Evolutionary conservation across 805 yeast species (phyloP), one percentile per base, ranked within the genome.

Genomic region (Kuraishia borneana): DNA sequence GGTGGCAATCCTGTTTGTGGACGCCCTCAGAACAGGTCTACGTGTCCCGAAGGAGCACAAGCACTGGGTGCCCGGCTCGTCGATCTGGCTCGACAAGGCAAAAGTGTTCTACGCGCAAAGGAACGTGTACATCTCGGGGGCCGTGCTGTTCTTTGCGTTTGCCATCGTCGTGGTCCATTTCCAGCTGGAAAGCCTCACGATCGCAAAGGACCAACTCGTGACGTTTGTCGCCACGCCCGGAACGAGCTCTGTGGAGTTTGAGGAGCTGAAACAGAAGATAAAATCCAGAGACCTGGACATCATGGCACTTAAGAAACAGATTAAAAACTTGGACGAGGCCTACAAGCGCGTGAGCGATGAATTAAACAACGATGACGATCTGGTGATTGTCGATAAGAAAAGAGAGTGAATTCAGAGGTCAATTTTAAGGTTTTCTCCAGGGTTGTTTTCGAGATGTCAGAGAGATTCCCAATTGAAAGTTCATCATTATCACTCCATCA

Each of bases 41-140:
- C 4, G 42, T 42, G 35, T 21, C 33, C 25, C 43, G 3, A 44
- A 38, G 18, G 42, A 38, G 13, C 32, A 36, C 7, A 26, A 33
- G 18, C 36, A 34, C 18, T 10, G 9, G 2, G 47, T 51, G 48
- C 38, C 47, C 54, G 30, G 67, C 59, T 17, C 65, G 58, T 48
- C 54, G 58, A 28, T 39, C 21, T 50, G 58, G 48, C 58, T 52
- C n/a, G 18, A 35, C 6, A 44, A 49, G 47, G 72, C 73, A 4
- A 61, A 66, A 42, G 67, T 65, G 46, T 71, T 70, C 45, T 68
- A 70, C 41, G 61, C 74, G n/a, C 77, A 72, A 44, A 57, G 79
- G 37, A 72, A 72, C 46, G 51, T 72, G 53, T 72, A 72, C 47
- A 56, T 72, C 36, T 64, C 68, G 10, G 77, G 76, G 5, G 75